Evolutionary conservation across 305 asterid genomes (phyloP).

Genomic region (Fraxinus ornus): DNA sequence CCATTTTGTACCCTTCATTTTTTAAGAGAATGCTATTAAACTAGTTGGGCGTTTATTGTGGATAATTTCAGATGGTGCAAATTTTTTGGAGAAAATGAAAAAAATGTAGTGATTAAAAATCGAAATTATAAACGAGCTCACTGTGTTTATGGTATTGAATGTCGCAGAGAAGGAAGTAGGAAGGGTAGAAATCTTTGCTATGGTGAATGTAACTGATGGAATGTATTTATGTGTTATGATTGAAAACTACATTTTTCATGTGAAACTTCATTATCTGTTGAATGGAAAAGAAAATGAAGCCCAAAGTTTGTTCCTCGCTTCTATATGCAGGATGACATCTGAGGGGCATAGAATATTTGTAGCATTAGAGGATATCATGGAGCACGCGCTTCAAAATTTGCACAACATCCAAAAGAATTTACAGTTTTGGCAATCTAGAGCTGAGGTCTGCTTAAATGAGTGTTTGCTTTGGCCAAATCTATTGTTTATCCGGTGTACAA

Average conservation of each 20-base stretch:
- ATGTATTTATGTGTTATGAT: constrained; percentile 2
- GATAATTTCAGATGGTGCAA: not conserved
- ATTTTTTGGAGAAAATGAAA: not conserved
- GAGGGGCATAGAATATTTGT: constrained; percentile 53
- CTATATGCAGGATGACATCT: constrained; percentile 48
- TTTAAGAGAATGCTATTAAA: not conserved
- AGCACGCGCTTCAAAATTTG: constrained; percentile 63
- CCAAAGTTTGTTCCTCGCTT: constrained; percentile 22
- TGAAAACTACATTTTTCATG: not conserved
- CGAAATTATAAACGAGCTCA: not conserved
- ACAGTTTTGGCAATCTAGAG: constrained; percentile 77
- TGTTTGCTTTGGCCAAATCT: constrained; percentile 22
- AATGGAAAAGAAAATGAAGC: not conserved
- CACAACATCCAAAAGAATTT: constrained; percentile 76
- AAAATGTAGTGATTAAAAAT: not conserved
- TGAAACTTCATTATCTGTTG: not conserved
- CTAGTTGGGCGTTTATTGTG: not conserved
- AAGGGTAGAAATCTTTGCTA: not conserved
- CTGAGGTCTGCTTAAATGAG: constrained; percentile 61
- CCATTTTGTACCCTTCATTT: not conserved
- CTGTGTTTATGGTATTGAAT: constrained; percentile 6
- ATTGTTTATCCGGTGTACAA: constrained; percentile 1
- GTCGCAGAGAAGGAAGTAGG: constrained; percentile 5
- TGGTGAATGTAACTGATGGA: constrained; percentile 8
- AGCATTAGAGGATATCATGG: constrained; percentile 81